Evolutionary conservation across 345 rosid species (phyloP), one percentile per base, ranked within the genome.

Genomic region (Sonneratia caseolaris): DNA sequence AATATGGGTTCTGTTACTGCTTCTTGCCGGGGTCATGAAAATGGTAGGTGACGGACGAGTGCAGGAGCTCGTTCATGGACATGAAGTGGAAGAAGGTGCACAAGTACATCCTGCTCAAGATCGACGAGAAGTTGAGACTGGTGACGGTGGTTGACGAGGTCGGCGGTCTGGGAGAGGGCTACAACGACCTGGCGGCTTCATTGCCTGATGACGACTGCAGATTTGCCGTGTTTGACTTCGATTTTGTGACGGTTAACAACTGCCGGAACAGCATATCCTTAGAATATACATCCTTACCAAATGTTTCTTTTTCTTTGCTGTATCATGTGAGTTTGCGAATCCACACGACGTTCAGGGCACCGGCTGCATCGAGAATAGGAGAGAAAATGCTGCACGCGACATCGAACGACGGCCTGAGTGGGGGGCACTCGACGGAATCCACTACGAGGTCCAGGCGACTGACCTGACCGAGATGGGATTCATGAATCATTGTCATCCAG

Each of bases 1-100:
- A 18, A 24, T 27, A 66, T 27, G 61, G 7, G 18, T 7, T 10
- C 24, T 10, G 51, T 11, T 19, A 40, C 68, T 4, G 24, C 47
- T 51, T n/a, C 5, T 15, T 16, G 59, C 6, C 32, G 32, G 10
- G 27, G 0, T 68, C 21, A 3, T 68, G 32, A 37, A 40, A 8
- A 16, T 4, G 64, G 11, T 37, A 93, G 98, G 98, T 96, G 53
- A 74, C 91, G 0, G 98, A 94, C 19, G 97, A 94, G 81, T 91
- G 98, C 82, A 88, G 82, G 78, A 87, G 76, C 72, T 91, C 95
- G 24, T 94, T 88, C 89, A 86, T 84, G 94, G 97, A 87, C 75
- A 85, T 94, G 98, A 91, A 94, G 68, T 89, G 98, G 98, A 94
- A 89, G 80, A 91, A 89, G 76, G 90, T 87, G n/a, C 90, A 87